Percentiles rank a stretch among this genome's conserved stretches.
phyloP scores from a whole-genome alignment of 257 asterid genomes.

The Coffea canephora region DNA sequence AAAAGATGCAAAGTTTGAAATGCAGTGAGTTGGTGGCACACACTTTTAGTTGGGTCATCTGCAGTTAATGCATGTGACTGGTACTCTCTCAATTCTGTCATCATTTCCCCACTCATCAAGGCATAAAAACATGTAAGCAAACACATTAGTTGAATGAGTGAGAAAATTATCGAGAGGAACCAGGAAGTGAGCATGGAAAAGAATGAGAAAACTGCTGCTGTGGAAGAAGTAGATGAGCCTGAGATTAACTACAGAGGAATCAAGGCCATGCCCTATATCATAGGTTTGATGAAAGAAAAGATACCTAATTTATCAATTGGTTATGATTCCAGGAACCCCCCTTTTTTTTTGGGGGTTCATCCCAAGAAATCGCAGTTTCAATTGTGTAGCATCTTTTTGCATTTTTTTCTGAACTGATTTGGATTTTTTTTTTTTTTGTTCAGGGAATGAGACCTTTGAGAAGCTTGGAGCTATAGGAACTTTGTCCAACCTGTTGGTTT shows the following conservation, averaged over 20 bases:
- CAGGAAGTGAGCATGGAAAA: slow-evolving; percentile 23
- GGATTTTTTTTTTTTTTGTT: too few relatives aligned
- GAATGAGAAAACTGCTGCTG: background rate
- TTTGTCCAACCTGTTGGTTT: slow-evolving; percentile 57
- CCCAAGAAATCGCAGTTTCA: too few relatives aligned
- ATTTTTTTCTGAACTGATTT: background rate
- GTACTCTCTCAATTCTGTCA: background rate
- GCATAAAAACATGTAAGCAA: background rate
- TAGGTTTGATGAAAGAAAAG: slow-evolving; percentile 5
- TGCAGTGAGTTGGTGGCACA: background rate
- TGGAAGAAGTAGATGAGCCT: slow-evolving; percentile 34
- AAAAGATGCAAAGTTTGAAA: background rate
- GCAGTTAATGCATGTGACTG: background rate
- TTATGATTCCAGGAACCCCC: too few relatives aligned
- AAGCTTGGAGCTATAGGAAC: slow-evolving; percentile 74
- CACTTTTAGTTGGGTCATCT: background rate
- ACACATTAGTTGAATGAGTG: background rate
- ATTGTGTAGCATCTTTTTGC: too few relatives aligned
- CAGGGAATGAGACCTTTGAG: slow-evolving; percentile 79
- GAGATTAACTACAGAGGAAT: slow-evolving; percentile 33
- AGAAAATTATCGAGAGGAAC: background rate
- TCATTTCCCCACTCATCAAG: background rate
- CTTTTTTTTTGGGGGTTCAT: background rate
- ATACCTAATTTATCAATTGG: background rate
- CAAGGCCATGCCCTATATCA: slow-evolving; percentile 31